Evolutionary conservation across 1,139 yeast genomes (phyloP).

Genomic region (Candida sp.): DNA sequence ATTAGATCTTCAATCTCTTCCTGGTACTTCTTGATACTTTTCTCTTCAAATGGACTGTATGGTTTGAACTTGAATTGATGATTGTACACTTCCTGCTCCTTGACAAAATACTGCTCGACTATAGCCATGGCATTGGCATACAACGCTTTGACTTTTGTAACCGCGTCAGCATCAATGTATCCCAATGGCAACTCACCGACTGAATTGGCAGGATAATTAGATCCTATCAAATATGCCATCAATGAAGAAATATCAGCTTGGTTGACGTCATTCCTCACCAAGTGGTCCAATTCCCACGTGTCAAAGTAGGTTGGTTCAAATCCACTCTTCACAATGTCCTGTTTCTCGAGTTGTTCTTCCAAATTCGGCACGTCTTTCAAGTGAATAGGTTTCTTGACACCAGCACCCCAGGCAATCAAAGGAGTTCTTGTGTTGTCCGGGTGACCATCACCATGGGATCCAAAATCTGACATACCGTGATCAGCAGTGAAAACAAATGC

Average conservation of each 20-base stretch:
- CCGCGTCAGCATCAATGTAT: constrained; percentile 61
- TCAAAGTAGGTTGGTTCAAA: constrained; percentile 67
- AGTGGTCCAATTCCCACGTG: constrained; percentile 75
- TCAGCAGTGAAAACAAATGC: constrained; percentile 97
- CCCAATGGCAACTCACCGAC: constrained; percentile 93
- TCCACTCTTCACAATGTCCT: constrained; percentile 43
- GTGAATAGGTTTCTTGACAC: constrained; percentile 68
- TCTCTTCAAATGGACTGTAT: constrained; percentile 54
- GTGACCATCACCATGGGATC: constrained; percentile 99
- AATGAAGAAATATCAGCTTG: constrained; percentile 97
- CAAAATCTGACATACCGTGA: constrained; percentile 99
- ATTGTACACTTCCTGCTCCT: constrained; percentile 67
- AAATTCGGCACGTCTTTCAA: constrained; percentile 30
- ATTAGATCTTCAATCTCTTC: constrained; percentile 48
- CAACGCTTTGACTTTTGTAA: constrained; percentile 70
- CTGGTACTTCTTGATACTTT: constrained; percentile 47
- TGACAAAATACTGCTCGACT: constrained; percentile 90
- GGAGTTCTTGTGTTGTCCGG: constrained; percentile 98
- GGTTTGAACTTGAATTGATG: constrained; percentile 81
- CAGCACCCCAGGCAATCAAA: constrained; percentile 98
- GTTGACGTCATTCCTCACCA: constrained; percentile 84
- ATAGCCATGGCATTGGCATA: constrained; percentile 82
- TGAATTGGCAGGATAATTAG: constrained; percentile 91
- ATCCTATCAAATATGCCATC: constrained; percentile 91
- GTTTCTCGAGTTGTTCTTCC: constrained; percentile 38